A percentile compares a stretch with the other conserved stretches of the same genome.
These are phyloP conservation scores for Claviceps lovelessii DNA, from an alignment of 2,329 filamentous ascomycete species.

Conservation along the genomic window DNA sequence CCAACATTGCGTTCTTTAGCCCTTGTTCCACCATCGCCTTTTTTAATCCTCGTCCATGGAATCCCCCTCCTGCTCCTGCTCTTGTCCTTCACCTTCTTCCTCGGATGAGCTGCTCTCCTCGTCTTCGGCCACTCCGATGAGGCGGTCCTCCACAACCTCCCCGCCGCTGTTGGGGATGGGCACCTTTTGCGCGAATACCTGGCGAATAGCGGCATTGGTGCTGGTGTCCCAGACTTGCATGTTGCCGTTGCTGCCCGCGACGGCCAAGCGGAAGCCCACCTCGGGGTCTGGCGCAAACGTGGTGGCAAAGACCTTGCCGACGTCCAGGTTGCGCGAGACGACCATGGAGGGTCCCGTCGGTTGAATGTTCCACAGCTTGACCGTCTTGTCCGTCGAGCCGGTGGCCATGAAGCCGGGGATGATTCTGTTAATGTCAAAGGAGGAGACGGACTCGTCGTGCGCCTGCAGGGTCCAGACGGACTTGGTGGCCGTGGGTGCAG, in stretches of 20 bases:
- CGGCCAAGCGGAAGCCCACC: conserved; percentile 81
- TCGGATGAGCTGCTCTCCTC: conserved; percentile 51
- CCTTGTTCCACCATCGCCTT: neutral
- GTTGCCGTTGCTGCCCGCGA: conserved; percentile 85
- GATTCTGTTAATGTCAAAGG: conserved; percentile 79
- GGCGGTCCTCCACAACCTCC: conserved; percentile 55
- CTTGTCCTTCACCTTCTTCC: conserved; percentile 40
- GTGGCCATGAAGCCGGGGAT: conserved; percentile 91
- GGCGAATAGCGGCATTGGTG: conserved; percentile 76
- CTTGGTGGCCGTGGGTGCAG: conserved; percentile 61
- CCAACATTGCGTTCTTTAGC: neutral
- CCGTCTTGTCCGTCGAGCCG: conserved; percentile 82
- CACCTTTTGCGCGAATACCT: conserved; percentile 60
- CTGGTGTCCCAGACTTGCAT: conserved; percentile 94
- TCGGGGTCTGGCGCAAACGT: conserved; percentile 80
- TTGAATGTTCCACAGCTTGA: conserved; percentile 93
- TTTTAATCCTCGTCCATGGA: conserved; percentile 14
- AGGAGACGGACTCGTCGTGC: conserved; percentile 80
- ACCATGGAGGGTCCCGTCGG: conserved; percentile 75
- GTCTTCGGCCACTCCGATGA: conserved; percentile 54
- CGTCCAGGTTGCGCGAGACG: conserved; percentile 77
- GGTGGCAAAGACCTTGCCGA: conserved; percentile 88
- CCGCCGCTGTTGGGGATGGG: conserved; percentile 38
- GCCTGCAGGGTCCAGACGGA: conserved; percentile 90
- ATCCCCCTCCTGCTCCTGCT: conserved; percentile 14